phyloP scores from a whole-genome alignment of 768 basidiomycete species.

The Myochromella boudieri region DNA sequence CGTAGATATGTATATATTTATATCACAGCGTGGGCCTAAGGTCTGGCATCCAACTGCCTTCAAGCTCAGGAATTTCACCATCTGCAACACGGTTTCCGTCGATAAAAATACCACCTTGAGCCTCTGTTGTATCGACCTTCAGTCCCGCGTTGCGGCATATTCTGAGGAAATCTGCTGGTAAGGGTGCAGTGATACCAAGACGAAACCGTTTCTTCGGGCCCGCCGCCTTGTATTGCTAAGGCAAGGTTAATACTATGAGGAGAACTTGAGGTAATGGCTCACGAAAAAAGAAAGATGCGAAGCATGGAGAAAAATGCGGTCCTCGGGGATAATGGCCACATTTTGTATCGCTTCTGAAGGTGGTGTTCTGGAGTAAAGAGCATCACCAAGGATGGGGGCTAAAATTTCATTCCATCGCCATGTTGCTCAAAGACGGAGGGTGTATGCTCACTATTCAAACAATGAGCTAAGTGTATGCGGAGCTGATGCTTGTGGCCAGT shows the following conservation, averaged over 20 bases:
- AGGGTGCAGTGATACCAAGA: constrained; percentile 54
- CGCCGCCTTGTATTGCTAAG: constrained; percentile 47
- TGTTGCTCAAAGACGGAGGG: constrained; percentile 1
- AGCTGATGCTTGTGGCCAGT: constrained; percentile 75
- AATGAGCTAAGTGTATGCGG: constrained; percentile 59
- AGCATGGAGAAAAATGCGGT: constrained; percentile 63
- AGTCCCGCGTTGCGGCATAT: constrained; percentile 50
- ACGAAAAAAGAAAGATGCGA: constrained; percentile 58
- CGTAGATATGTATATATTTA: no score
- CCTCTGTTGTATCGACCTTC: constrained; percentile 31
- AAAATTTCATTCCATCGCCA: neutral
- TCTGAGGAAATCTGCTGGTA: constrained; percentile 54
- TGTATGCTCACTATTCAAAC: constrained; percentile 40
- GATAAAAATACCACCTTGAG: constrained; percentile 45
- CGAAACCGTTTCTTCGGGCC: constrained; percentile 49
- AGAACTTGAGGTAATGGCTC: constrained; percentile 20
- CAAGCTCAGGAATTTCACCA: constrained; percentile 33
- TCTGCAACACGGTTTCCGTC: constrained; percentile 38
- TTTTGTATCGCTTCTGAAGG: constrained; percentile 24
- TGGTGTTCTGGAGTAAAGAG: constrained; percentile 41
- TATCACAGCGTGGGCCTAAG: no score
- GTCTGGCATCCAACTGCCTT: constrained; percentile 30
- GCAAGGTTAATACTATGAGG: constrained; percentile 1
- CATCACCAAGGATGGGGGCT: constrained; percentile 73
- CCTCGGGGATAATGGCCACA: constrained; percentile 32